A percentile compares a stretch with the other conserved stretches of the same genome.
Evolutionary conservation across 2,329 filamentous ascomycete genomes (phyloP).

Genomic region (Exserohilum rostratum): DNA sequence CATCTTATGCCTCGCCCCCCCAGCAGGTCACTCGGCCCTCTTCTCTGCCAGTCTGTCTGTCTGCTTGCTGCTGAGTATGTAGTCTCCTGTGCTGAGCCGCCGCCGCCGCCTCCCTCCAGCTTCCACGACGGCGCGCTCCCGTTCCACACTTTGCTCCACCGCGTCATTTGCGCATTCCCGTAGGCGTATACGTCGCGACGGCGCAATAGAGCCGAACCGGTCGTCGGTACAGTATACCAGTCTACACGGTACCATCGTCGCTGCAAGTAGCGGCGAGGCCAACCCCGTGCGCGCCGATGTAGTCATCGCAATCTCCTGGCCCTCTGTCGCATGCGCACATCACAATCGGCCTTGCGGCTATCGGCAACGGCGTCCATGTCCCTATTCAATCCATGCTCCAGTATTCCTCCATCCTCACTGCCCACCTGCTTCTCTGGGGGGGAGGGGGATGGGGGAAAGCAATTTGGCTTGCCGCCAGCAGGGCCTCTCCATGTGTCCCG

Average conservation of each 20-base stretch:
- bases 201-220: slow-evolving; percentile 13
- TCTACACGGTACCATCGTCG: not conserved
- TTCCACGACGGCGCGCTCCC: not conserved
- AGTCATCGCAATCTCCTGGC: slow-evolving; percentile 10
- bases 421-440: not conserved
- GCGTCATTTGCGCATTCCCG: slow-evolving; percentile 1
- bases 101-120: not conserved
- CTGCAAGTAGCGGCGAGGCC: slow-evolving; percentile 1
- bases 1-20: no score
- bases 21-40: no score
- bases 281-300: slow-evolving; percentile 2
- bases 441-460: no score
- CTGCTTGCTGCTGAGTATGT: no score
- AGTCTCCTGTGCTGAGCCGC: no score
- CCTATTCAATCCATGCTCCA: not conserved
- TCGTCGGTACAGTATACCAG: slow-evolving; percentile 1
- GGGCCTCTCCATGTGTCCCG: not conserved
- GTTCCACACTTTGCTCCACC: slow-evolving; percentile 7
- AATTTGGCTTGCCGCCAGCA: no score
- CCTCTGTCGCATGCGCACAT: slow-evolving; percentile 1
- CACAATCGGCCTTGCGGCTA: slow-evolving; percentile 11
- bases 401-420: not conserved
- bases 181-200: slow-evolving; percentile 4
- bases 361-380: slow-evolving; percentile 5
- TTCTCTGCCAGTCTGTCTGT: no score